Conservation (phyloP, 2,329 filamentous ascomycete genomes). For the Plenodomus biglobosus region DNA sequence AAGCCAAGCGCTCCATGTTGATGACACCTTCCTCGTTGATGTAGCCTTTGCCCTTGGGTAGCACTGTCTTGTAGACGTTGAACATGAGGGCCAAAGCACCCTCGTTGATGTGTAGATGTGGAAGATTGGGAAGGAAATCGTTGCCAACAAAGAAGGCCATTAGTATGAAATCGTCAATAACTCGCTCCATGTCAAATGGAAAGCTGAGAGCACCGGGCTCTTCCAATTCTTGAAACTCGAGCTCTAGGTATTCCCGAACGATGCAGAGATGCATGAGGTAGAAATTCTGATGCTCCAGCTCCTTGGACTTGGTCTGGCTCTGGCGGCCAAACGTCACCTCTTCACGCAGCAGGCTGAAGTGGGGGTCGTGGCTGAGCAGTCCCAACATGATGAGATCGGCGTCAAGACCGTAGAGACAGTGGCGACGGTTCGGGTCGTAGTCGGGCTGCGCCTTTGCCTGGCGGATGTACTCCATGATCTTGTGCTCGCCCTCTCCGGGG, state of each 20-base stretch:
- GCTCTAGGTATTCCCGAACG: constrained; percentile 91
- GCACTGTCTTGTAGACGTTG: constrained; percentile 85
- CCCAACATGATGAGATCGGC: constrained; percentile 99
- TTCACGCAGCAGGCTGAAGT: constrained; percentile 95
- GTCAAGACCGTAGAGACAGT: constrained; percentile 96
- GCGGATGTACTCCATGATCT: constrained; percentile 99
- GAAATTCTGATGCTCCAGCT: constrained; percentile 98
- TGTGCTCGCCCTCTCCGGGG: constrained; percentile 97
- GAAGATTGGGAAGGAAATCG: constrained; percentile 96
- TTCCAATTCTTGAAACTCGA: constrained; percentile 94
- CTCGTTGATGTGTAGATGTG: constrained; percentile 96
- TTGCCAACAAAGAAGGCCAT: constrained; percentile 99
- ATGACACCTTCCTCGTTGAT: constrained; percentile 95
- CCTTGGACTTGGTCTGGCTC: constrained; percentile 86
- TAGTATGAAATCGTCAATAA: constrained; percentile 99
- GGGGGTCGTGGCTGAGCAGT: constrained; percentile 93
- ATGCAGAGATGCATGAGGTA: constrained; percentile 97
- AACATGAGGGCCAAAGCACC: constrained; percentile 97
- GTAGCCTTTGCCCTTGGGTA: constrained; percentile 87
- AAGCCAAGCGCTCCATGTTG: constrained; percentile 75
- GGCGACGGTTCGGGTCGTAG: constrained; percentile 90
- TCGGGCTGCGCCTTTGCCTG: constrained; percentile 92
- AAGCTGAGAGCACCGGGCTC: constrained; percentile 71
- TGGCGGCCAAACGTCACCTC: constrained; percentile 96
- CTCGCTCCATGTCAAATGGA: constrained; percentile 86